Evolutionary conservation across 2,329 filamentous ascomycete genomes (phyloP), one percentile per base, ranked within the genome.

Genomic region (Scytalidium sp.): DNA sequence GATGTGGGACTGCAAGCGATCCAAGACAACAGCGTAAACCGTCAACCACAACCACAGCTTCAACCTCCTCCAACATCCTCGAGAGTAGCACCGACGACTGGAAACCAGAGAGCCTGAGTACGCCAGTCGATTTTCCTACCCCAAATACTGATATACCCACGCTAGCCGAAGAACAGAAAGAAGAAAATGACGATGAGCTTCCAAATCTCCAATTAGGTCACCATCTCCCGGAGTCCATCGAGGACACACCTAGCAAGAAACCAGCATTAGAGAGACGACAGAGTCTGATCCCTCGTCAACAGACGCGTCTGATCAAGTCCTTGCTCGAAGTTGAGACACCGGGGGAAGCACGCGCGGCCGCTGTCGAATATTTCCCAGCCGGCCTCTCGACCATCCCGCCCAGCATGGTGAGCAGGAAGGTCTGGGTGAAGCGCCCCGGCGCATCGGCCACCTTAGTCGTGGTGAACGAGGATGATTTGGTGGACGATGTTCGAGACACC

Each of bases 401-500:
- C 17, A 60, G 62, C 22, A 85, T 85, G 81, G 71, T 81, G 57
- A 83, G 79, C 50, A 81, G 90, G 66, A 97, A 96, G 76, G 85
- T 97, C 61, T 99, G 94, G 94, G 93, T 97, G 65, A 94, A 88
- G 75, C 81, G 93, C 62, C 88, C 88, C 19, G 81, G 86, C 56
- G 88, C 85, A 51, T 97, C 93, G 50, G 84, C 93, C 36, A 99
- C 94, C 13, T 77, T 94, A 62, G 87, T 99, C 49, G 84, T 87
- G 53, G 88, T 96, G 61, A 79, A 83, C 59, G 88, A 96, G 62
- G 90, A 95, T 61, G 91, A 96, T 64, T 73, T 97, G 60, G 92
- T 97, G 50, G 94, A 99, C 68, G 93, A 97, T 70, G 86, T 96
- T 54, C 87, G 93, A 60, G 94, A 97, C 60, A 83, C 90, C 76